Percentiles rank a stretch among this genome's conserved stretches.
Evolutionary conservation across 1,284 basidiomycete genomes (phyloP).

Genomic region (Cryptococcus deneoformans): DNA sequence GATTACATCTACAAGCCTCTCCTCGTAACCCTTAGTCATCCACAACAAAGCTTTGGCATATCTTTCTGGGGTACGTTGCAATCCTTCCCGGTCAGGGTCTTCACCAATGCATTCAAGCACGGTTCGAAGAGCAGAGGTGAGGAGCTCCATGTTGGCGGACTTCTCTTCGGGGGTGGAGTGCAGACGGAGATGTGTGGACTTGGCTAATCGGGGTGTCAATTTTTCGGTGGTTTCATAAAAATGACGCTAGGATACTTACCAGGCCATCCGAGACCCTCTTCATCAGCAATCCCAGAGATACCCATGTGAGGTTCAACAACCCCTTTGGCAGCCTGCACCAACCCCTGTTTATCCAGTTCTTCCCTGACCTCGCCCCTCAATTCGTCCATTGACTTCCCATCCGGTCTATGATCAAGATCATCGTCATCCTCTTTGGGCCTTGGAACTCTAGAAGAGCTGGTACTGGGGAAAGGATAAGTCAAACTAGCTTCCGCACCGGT

Average conservation of each 20-base stretch:
- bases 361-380: constrained; percentile 25
- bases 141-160: constrained; percentile 67
- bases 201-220: constrained; percentile 57
- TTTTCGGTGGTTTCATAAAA: not conserved
- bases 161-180: constrained; percentile 72
- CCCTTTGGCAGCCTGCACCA: constrained; percentile 10
- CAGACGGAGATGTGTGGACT: constrained; percentile 81
- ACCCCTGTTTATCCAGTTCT: constrained; percentile 22
- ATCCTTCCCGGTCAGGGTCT: constrained; percentile 91
- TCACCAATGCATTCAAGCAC: constrained; percentile 98
- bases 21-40: constrained; percentile 99
- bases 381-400: constrained; percentile 24
- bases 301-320: not conserved
- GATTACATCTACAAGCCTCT: constrained; percentile 90
- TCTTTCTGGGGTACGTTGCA: constrained; percentile 86
- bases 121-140: constrained; percentile 81
- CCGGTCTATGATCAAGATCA: constrained; percentile 32
- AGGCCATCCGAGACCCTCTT: constrained; percentile 90
- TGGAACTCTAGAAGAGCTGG: constrained; percentile 1
- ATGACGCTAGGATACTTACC: constrained; percentile 54
- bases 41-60: constrained; percentile 98
- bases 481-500: not conserved
- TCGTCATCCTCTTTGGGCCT: constrained; percentile 21
- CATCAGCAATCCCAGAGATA: constrained; percentile 64
- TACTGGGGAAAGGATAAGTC: constrained; percentile 11